Base-by-base conservation (phyloP, 2,329 filamentous ascomycete genomes). In the Pseudopithomyces chartarum region DNA sequence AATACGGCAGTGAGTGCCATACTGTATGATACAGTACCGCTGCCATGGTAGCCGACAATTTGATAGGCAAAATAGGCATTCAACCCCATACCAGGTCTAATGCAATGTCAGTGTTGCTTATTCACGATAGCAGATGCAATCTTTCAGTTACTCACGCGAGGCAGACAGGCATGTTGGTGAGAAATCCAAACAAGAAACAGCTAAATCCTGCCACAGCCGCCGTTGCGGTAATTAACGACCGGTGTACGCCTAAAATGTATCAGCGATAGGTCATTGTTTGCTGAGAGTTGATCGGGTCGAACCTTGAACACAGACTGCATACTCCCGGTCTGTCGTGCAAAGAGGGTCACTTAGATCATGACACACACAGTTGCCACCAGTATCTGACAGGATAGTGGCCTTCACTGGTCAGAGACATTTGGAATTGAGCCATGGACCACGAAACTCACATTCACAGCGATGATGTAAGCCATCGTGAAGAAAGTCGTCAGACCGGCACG, bases 11-110 rank as follows among this genome's bases (percentile, higher is more conserved):
- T 95, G 29, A 96, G 79, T 10, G 92, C 92, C 33, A 93, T 82
- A 43, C 84, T 78, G 73, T 91, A 96, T 0, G 90, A 85, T 7
- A 96, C 86, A 6, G 82, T 79, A 1, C 91, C 91, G 10, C 81
- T 83, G 38, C 92, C 92, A 71, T 93, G 87, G 66, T 80, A 86
- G 7, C 92, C 92, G 54, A 96, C 91, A 38, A 92, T 87, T 17
- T 87, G 89, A 69, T 91, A 96, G 15, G 91, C 85, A 70, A 96
- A 96, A 74, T 96, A 96, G 10, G 91, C 91, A 69, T 96, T 96
- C 54, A 96, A 75, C 7, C 76, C 76, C 75, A 77, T 77, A 26
- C 75, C 75, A 36, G 74, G 75, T 43, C 68, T 71, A 43, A 23
- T 29, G 15, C 43, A 23, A 26, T 26, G 36, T 48, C 32, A 48